Evolutionary conservation across 2,329 filamentous ascomycete species (phyloP).

Genomic region (Aspergillus ustus): DNA sequence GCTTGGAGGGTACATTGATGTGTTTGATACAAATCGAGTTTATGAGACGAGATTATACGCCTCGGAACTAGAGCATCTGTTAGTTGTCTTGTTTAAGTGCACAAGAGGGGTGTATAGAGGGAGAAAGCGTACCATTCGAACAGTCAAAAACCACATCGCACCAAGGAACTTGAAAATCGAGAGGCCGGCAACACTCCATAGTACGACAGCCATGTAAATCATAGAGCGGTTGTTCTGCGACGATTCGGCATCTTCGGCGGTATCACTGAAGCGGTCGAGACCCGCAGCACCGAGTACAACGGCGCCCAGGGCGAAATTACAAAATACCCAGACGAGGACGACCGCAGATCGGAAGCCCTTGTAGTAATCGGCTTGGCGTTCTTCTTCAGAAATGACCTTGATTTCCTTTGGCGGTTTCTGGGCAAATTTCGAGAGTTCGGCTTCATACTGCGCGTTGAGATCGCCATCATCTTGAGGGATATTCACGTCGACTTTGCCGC

Average conservation of each 20-base stretch:
- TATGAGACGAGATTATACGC: constrained; percentile 43
- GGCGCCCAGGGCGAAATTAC: constrained; percentile 85
- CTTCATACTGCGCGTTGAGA: constrained; percentile 91
- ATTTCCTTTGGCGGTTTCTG: constrained; percentile 75
- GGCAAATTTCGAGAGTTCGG: constrained; percentile 75
- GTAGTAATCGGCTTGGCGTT: constrained; percentile 98
- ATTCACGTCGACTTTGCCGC: constrained; percentile 89
- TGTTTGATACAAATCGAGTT: not conserved
- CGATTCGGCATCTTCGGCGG: constrained; percentile 44
- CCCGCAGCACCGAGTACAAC: constrained; percentile 86
- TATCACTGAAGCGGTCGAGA: constrained; percentile 67
- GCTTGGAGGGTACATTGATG: not conserved
- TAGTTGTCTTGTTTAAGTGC: constrained; percentile 24
- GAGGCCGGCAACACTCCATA: constrained; percentile 86
- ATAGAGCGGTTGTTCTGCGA: constrained; percentile 65
- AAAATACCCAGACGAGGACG: constrained; percentile 95
- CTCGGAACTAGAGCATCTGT: constrained; percentile 53
- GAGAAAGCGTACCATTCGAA: constrained; percentile 72
- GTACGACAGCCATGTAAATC: constrained; percentile 82
- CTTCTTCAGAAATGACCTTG: constrained; percentile 54
- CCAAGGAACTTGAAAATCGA: constrained; percentile 87
- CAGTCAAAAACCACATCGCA: constrained; percentile 88
- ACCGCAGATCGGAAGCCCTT: constrained; percentile 91
- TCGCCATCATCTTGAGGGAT: constrained; percentile 90
- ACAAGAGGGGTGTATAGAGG: not conserved